Evolutionary conservation across 139 green algal genomes (phyloP).

Genomic region (Tetraselmis striata): DNA sequence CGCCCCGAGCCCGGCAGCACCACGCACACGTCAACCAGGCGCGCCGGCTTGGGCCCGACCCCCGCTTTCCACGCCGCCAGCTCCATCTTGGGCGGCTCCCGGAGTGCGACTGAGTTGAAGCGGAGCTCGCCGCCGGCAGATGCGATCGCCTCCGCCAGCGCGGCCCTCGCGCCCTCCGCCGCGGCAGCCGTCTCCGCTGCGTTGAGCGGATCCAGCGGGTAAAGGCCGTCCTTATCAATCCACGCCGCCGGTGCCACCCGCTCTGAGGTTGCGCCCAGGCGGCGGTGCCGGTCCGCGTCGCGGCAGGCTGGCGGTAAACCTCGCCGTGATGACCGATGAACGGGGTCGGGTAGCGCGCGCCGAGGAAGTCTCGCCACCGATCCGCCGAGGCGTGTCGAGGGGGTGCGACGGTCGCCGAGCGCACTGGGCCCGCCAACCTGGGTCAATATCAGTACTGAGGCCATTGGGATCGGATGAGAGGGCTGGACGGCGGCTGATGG

Average conservation of each 20-base stretch:
- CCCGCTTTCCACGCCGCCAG: not conserved
- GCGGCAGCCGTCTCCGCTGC: not conserved
- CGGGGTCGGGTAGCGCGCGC: too few species aligned
- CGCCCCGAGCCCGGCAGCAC: not conserved
- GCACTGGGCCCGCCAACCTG: too few species aligned
- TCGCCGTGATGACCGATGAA: too few species aligned
- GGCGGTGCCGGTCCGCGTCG: too few species aligned
- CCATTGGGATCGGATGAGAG: too few species aligned
- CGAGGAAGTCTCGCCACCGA: too few species aligned
- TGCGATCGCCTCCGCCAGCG: not conserved
- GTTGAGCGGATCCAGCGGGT: not conserved
- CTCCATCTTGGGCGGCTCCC: conserved; percentile 9
- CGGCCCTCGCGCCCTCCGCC: not conserved
- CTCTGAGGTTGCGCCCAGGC: too few species aligned
- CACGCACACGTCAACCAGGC: conserved; percentile 1
- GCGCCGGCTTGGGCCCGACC: not conserved
- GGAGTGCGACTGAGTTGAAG: conserved; percentile 12
- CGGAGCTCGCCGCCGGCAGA: conserved; percentile 10
- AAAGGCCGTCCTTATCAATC: not conserved
- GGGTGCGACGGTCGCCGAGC: too few species aligned
- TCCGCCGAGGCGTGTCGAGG: too few species aligned
- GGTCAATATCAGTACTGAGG: too few species aligned
- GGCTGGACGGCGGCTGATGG: too few species aligned
- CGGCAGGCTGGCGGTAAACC: too few species aligned
- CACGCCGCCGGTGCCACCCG: not conserved